Base-by-base conservation (phyloP, 805 yeast species). In the Brettanomyces naardenensis region DNA sequence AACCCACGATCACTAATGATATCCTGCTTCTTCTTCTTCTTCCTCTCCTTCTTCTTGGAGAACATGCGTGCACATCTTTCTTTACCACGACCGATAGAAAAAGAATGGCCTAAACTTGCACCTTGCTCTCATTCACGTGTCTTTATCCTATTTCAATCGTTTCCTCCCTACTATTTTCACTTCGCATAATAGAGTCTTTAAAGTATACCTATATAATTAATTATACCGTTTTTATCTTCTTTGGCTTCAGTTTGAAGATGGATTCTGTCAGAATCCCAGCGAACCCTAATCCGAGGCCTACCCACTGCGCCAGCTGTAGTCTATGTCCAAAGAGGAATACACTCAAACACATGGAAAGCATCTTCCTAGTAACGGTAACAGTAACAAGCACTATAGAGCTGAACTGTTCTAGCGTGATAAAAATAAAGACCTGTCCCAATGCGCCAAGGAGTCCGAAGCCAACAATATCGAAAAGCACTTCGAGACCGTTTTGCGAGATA, bases 301-400 rank as follows among this genome's bases (percentile, higher is more conserved):
- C 27, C 88, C 95, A 83, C 62, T 92, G 97, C 6, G 65, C 59
- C 3, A 39, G 6, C 23, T 62, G 66, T 46, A 92, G 69, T 4
- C 58, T 54, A 55, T 92, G 97, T n/a, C 92, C 90, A 61, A 87
- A 90, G 45, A 90, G 63, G 3, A 86, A 57, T 36, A 92, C 96
- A 51, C 95, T 83, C 37, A 90, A 61, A 25, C 88, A 69, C 97
- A 92, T 90, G 28, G 97, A 87, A 35, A 88, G 66, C 96, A 92
- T 90, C 54, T 92, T 92, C 49, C 99, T 72, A 1, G 98, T 90
- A 7, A 92, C 97, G 0, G 97, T 92, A 14, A 94, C 90, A 29
- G 95, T 90, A 21, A 90, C 88, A 38, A 92, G 66, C 0, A 84
- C 73, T 42, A 92, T 64, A 2, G 96, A 86, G 35, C 90, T 95